Conservation (phyloP, 1,284 basidiomycete species). For the Puccinia brachypodii region DNA sequence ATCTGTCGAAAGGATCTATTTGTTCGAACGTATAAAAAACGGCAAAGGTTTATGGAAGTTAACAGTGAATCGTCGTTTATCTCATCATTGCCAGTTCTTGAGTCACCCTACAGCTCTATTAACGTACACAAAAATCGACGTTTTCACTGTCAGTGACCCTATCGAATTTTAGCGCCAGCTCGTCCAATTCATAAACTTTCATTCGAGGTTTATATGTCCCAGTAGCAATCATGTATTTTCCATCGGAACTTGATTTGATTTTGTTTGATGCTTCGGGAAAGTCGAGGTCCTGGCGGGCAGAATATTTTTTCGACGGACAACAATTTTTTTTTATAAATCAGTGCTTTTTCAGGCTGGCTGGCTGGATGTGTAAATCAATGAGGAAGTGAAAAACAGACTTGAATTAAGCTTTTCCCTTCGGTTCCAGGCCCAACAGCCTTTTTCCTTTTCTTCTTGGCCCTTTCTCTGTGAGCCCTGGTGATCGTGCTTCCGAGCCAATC, state of each 20-base stretch:
- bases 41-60: background rate
- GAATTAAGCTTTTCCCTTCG: constrained; percentile 44
- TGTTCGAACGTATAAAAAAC: background rate
- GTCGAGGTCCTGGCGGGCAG: constrained; percentile 78
- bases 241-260: constrained; percentile 86
- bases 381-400: constrained; percentile 50
- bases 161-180: constrained; percentile 92
- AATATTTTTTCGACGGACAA: constrained; percentile 34
- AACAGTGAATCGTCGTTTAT: background rate
- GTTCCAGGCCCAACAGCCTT: constrained; percentile 27
- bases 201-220: constrained; percentile 99
- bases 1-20: constrained; percentile 88
- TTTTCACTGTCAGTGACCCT: constrained; percentile 95
- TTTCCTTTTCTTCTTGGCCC: constrained; percentile 36
- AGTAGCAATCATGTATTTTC: constrained; percentile 86
- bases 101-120: constrained; percentile 53
- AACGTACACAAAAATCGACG: constrained; percentile 92
- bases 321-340: constrained; percentile 38
- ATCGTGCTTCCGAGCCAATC: constrained; percentile 45
- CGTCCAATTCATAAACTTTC: constrained; percentile 89
- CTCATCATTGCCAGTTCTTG: background rate
- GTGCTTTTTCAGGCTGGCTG: constrained; percentile 42
- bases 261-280: constrained; percentile 95
- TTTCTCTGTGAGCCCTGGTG: constrained; percentile 36
- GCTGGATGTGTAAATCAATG: constrained; percentile 14